Base-by-base conservation (phyloP, 192 early-diverging fungal species). In the Funneliformis geosporum region DNA sequence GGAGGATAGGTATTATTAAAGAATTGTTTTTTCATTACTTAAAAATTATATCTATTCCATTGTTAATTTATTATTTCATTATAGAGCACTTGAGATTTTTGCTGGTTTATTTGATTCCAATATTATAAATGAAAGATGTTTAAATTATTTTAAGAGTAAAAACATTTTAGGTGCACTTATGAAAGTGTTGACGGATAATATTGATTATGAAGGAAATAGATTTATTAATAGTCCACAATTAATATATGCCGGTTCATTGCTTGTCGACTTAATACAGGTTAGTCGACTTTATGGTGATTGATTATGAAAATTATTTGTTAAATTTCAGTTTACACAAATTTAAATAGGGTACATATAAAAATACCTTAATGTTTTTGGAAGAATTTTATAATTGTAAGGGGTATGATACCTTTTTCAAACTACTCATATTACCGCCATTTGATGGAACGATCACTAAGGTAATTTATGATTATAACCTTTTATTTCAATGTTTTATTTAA, bases 401-500 rank as follows among this genome's bases (percentile, higher is more conserved):
- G 0, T 87, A 87, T 60, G 83, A 89, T n/a, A 76, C 77, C n/a
- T 67, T 88, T 50, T 83, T 79, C 23, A 76, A 79, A 66, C 43
- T 88, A 16, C 80, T 89, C 8, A 71, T 84, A 7, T 82, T 82
- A 23, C 83, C 82, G 25, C 85, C 85, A 5, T 86, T 87, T 38
- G 84, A 89, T 40, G 80, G 82, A 44, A 62, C 83, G 14, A 80
- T 75, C 14, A 84, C 80, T 67, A 88, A 88, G 81, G 86, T 88
- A 79, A 73, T 42, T 23, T 68, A 43, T 16, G 16, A 6, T 55
- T 55, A n/a, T 0, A 55, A 55, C 18, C 33, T 55, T n/a, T 47
- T 12, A 18, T 60, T 16, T 16, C 55, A 79, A 61, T 11, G 14
- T 60, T 27, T 77, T 1, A 38, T 23, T 28, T 71, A 60, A 33